A percentile compares a stretch with the other conserved stretches of the same genome.
phyloP scores from a whole-genome alignment of 805 yeast genomes.

The Maudiozyma bulderi region DNA sequence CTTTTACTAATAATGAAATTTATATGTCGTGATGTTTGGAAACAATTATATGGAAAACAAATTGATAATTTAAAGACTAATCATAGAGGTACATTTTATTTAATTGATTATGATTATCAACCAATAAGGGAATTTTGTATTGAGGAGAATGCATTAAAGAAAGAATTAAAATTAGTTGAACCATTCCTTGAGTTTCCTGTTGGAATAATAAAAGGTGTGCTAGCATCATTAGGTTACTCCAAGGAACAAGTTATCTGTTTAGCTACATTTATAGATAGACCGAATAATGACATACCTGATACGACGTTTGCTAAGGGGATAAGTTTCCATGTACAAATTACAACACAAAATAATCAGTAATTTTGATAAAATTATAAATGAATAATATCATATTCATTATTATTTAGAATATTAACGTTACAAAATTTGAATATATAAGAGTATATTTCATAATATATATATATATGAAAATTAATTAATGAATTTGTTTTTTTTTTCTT shows the following conservation, averaged over 20 bases:
- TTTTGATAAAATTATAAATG: background rate
- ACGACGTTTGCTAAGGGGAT: slow-evolving; percentile 20
- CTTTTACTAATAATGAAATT: slow-evolving; percentile 81
- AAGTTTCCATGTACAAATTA: slow-evolving; percentile 27
- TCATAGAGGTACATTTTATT: slow-evolving; percentile 49
- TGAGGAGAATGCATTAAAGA: slow-evolving; percentile 11
- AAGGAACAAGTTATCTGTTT: slow-evolving; percentile 19
- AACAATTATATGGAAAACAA: slow-evolving; percentile 65
- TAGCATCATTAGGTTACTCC: slow-evolving; percentile 23
- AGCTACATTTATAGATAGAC: slow-evolving; percentile 23
- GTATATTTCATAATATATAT: background rate
- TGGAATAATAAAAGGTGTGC: slow-evolving; percentile 27
- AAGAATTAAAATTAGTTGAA: slow-evolving; percentile 20
- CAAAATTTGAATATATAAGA: background rate
- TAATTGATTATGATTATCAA: slow-evolving; percentile 25
- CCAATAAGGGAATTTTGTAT: slow-evolving; percentile 22
- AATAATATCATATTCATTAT: background rate
- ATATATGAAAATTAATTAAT: slow-evolving; percentile 2
- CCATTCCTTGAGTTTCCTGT: slow-evolving; percentile 28
- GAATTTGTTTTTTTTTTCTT: background rate
- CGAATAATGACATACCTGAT: slow-evolving; percentile 11
- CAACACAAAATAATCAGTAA: background rate
- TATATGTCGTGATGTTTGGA: slow-evolving; percentile 90
- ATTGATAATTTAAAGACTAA: slow-evolving; percentile 89
- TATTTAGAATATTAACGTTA: background rate